Conservation (phyloP, 768 basidiomycete genomes). For the Leccinellum rugosiceps region DNA sequence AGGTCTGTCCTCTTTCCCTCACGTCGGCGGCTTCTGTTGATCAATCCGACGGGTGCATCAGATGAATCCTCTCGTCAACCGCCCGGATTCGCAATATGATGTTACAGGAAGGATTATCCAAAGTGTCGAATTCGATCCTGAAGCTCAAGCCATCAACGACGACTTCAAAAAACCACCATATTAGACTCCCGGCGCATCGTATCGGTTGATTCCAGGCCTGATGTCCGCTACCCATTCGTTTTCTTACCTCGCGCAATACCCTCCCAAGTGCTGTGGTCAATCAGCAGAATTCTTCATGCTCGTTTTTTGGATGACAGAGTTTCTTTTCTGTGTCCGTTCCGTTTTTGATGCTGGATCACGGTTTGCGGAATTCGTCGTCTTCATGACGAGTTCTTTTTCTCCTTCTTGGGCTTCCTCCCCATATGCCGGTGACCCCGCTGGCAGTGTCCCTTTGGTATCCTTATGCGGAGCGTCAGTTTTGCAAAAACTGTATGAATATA, state of each 20-base stretch:
- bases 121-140: conserved; percentile 50
- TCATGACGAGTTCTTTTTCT: neutral
- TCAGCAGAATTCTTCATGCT: neutral
- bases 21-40: neutral
- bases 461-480: neutral
- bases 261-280: neutral
- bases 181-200: conserved; percentile 12
- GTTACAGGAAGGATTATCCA: conserved; percentile 50
- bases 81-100: conserved; percentile 50
- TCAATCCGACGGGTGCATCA: conserved; percentile 26
- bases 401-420: neutral
- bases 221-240: neutral
- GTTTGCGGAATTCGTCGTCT: neutral
- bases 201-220: neutral
- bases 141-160: conserved; percentile 53
- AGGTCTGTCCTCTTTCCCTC: conserved; percentile 35
- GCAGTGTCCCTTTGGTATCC: neutral
- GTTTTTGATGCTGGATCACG: neutral
- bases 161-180: conserved; percentile 64
- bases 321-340: neutral
- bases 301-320: neutral
- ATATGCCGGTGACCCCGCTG: neutral
- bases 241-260: neutral
- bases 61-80: conserved; percentile 66
- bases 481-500: neutral